These are phyloP conservation scores for Lanmaoa pseudosensibilis DNA, from an alignment of 768 basidiomycete species.

Conservation along the genomic window DNA sequence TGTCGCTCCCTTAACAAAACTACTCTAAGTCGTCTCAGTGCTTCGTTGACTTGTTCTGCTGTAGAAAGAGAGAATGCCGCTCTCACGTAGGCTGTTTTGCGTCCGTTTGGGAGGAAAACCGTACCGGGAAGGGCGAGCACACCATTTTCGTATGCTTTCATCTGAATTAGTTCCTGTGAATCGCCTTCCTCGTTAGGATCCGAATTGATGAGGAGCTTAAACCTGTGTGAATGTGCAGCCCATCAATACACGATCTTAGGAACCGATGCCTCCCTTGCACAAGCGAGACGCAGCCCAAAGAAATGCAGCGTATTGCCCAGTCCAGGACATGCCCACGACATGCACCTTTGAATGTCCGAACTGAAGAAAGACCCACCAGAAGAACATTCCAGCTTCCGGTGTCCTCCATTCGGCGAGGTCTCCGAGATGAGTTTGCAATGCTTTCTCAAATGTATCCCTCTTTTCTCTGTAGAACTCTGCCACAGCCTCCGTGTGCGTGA, in stretches of 20 bases:
- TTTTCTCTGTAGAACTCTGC: conserved; percentile 73
- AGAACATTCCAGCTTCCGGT: conserved; percentile 86
- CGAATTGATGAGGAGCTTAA: conserved; percentile 58
- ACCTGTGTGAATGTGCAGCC: conserved; percentile 44
- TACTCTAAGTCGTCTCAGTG: conserved; percentile 56
- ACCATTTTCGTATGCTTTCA: conserved; percentile 73
- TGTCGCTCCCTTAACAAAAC: conserved; percentile 37
- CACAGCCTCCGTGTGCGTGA: conserved; percentile 63
- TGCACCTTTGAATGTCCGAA: conserved; percentile 6
- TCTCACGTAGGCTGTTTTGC: conserved; percentile 72
- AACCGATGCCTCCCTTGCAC: not conserved
- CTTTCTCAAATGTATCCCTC: conserved; percentile 74
- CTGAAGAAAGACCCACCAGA: conserved; percentile 55
- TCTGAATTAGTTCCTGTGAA: conserved; percentile 69
- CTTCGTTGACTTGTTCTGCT: conserved; percentile 72
- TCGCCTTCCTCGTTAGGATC: conserved; percentile 50
- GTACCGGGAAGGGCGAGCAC: conserved; percentile 90
- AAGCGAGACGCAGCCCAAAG: conserved; percentile 2
- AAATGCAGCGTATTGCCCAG: not conserved
- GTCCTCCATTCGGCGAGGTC: conserved; percentile 72
- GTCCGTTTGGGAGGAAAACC: conserved; percentile 73
- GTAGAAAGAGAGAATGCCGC: conserved; percentile 75
- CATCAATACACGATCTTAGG: conserved; percentile 20
- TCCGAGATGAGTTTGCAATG: conserved; percentile 72
- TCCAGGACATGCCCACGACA: conserved; percentile 2